Conservation (phyloP, 2,329 filamentous ascomycete species). For the Cladophialophora chaetospira region DNA sequence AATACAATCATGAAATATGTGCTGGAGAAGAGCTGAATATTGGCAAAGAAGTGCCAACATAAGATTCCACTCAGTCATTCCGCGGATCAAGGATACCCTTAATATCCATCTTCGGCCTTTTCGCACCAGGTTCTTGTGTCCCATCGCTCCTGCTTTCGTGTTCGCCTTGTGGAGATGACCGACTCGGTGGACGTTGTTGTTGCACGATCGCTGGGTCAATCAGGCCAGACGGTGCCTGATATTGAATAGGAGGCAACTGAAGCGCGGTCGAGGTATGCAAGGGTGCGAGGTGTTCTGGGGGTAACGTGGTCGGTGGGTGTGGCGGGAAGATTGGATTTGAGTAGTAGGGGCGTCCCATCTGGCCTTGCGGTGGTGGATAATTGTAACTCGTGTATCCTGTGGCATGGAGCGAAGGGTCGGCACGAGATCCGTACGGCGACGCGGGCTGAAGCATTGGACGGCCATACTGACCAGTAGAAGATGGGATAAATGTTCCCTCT, state of each 20-base stretch:
- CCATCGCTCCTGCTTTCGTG: slow-evolving; percentile 18
- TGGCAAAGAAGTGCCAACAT: background rate
- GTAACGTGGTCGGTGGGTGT: slow-evolving; percentile 2
- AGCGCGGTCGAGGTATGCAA: slow-evolving; percentile 17
- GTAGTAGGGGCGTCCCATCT: slow-evolving; percentile 10
- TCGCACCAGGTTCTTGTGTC: slow-evolving; percentile 30
- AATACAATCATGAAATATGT: slow-evolving; percentile 1
- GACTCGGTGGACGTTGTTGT: slow-evolving; percentile 15
- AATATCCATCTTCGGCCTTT: slow-evolving; percentile 35
- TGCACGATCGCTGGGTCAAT: slow-evolving; percentile 33
- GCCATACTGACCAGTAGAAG: slow-evolving; percentile 17
- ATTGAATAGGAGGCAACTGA: slow-evolving; percentile 33
- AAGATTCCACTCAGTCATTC: slow-evolving; percentile 12
- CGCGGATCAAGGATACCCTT: slow-evolving; percentile 31
- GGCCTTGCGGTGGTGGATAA: slow-evolving; percentile 19
- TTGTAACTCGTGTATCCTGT: slow-evolving; percentile 22
- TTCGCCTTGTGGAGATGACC: slow-evolving; percentile 7
- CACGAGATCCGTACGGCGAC: slow-evolving; percentile 13
- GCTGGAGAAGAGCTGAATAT: background rate
- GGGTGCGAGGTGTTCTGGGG: slow-evolving; percentile 17
- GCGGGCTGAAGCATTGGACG: slow-evolving; percentile 9
- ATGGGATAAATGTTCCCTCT: slow-evolving; percentile 22
- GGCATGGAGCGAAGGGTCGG: slow-evolving; percentile 12
- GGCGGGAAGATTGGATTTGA: slow-evolving; percentile 29
- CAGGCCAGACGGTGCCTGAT: slow-evolving; percentile 20